Evolutionary conservation across 768 basidiomycete genomes (phyloP).

Genomic region (Piloderma croceum): DNA sequence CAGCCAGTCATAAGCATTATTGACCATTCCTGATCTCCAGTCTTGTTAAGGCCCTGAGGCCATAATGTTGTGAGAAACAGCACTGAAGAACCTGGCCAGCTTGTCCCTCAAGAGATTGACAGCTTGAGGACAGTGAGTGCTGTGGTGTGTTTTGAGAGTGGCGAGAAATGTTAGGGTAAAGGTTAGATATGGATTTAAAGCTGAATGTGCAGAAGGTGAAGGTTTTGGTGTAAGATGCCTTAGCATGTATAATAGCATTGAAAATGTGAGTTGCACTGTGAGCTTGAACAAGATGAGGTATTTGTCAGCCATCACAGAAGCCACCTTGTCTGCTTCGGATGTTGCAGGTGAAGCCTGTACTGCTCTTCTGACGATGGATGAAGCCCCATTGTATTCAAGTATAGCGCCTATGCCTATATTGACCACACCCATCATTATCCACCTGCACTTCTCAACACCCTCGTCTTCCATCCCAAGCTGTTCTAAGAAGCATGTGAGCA

Average conservation of each 20-base stretch:
- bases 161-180: slow-evolving; percentile 84
- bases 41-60: slow-evolving; percentile 38
- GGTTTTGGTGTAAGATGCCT: slow-evolving; percentile 54
- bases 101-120: slow-evolving; percentile 80
- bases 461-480: slow-evolving; percentile 82
- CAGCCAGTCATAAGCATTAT: slow-evolving; percentile 65
- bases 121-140: slow-evolving; percentile 65
- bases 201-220: slow-evolving; percentile 48
- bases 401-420: slow-evolving; percentile 79
- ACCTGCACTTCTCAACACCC: slow-evolving; percentile 75
- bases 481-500: slow-evolving; percentile 81
- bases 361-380: too few species aligned
- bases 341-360: slow-evolving; percentile 24
- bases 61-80: slow-evolving; percentile 51
- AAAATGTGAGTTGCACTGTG: slow-evolving; percentile 74
- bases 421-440: slow-evolving; percentile 94
- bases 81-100: slow-evolving; percentile 59
- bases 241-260: slow-evolving; percentile 69
- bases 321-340: slow-evolving; percentile 24
- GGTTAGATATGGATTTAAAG: slow-evolving; percentile 83
- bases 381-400: slow-evolving; percentile 84
- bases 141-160: slow-evolving; percentile 63
- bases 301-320: slow-evolving; percentile 32
- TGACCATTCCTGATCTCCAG: slow-evolving; percentile 52
- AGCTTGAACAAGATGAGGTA: slow-evolving; percentile 63